These are phyloP conservation scores for Diaporthe aspalathi DNA, from an alignment of 2,329 filamentous ascomycete genomes.

Conservation along the genomic window DNA sequence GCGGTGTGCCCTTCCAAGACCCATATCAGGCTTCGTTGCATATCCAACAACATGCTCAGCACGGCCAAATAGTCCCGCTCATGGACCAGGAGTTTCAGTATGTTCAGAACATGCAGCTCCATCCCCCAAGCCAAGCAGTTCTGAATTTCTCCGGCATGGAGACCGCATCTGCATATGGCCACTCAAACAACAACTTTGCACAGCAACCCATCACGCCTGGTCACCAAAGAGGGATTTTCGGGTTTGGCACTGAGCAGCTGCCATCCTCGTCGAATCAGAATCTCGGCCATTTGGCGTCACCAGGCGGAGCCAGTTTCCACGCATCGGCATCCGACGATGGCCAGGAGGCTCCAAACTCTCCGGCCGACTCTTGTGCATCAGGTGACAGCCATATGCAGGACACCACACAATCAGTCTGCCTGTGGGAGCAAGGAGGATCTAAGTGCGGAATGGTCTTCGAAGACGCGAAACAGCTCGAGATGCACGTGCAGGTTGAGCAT, in stretches of 20 bases:
- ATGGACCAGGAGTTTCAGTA: slow-evolving; percentile 16
- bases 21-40: slow-evolving; percentile 13
- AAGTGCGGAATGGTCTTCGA: slow-evolving; percentile 33
- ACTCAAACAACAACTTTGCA: not conserved
- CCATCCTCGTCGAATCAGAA: not conserved
- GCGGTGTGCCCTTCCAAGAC: slow-evolving; percentile 20
- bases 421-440: slow-evolving; percentile 19
- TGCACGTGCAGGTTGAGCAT: slow-evolving; percentile 37
- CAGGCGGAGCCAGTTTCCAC: slow-evolving; percentile 1
- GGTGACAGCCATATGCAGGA: slow-evolving; percentile 14
- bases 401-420: not conserved
- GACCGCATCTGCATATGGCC: not conserved
- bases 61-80: slow-evolving; percentile 8
- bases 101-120: slow-evolving; percentile 21
- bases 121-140: not conserved
- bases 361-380: slow-evolving; percentile 8
- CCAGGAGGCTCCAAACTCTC: not conserved
- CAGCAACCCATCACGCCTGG: not conserved
- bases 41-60: slow-evolving; percentile 26
- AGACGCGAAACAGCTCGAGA: slow-evolving; percentile 36
- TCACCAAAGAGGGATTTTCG: not conserved
- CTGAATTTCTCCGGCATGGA: slow-evolving; percentile 8
- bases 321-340: not conserved
- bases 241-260: not conserved
- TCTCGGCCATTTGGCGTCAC: not conserved